Evolutionary conservation across 1,139 yeast species (phyloP).

Genomic region (Zygosaccharomyces pseudobailii): DNA sequence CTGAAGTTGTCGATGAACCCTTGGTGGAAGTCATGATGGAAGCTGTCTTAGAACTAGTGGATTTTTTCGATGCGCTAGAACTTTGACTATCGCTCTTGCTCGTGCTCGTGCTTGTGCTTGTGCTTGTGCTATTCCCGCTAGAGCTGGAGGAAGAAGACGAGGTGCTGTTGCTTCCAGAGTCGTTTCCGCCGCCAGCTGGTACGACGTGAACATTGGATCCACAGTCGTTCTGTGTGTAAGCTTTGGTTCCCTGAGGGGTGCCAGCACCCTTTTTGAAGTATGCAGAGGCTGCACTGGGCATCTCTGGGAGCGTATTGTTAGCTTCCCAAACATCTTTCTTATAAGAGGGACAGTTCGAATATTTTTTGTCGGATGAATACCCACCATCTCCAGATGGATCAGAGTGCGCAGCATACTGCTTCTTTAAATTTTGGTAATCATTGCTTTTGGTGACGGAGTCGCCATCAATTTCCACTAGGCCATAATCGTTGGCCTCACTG

Average conservation of each 20-base stretch:
- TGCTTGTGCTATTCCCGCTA: neutral
- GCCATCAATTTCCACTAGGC: conserved; percentile 51
- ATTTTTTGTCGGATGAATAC: conserved; percentile 45
- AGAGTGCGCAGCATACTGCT: conserved; percentile 43
- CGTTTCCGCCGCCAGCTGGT: conserved; percentile 5
- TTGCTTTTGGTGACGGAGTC: conserved; percentile 42
- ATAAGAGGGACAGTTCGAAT: conserved; percentile 64
- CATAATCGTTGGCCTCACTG: conserved; percentile 61
- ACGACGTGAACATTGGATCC: conserved; percentile 38
- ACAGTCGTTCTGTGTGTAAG: conserved; percentile 69
- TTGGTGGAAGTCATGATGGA: conserved; percentile 11
- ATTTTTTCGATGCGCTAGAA: conserved; percentile 5
- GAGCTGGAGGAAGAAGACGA: neutral
- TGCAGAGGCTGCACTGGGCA: conserved; percentile 73
- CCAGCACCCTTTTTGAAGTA: conserved; percentile 76
- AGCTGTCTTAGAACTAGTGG: conserved; percentile 13
- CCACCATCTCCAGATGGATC: conserved; percentile 77
- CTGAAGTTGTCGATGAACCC: conserved; percentile 18
- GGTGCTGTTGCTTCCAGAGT: neutral
- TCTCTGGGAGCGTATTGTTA: conserved; percentile 59
- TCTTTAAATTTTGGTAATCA: conserved; percentile 55
- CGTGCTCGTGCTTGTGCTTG: neutral
- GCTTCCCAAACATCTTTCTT: conserved; percentile 51
- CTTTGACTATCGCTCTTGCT: conserved; percentile 4
- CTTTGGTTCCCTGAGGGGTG: conserved; percentile 69